A percentile compares a stretch with the other conserved stretches of the same genome.
Evolutionary conservation across 179 eudicot genomes (phyloP).

Genomic region (Beta corolliflora): DNA sequence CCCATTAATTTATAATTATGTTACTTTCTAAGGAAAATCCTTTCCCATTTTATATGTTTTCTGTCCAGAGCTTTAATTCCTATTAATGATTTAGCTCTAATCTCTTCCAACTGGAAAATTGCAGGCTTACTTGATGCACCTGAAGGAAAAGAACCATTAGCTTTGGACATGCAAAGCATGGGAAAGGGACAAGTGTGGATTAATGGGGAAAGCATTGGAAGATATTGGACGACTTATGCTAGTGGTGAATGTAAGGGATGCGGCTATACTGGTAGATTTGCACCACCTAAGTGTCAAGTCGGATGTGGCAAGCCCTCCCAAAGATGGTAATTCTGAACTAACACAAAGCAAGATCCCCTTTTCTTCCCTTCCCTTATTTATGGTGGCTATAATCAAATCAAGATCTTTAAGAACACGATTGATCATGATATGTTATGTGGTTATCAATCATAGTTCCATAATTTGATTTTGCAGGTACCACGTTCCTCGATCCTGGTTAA

Average conservation of each 20-base stretch:
- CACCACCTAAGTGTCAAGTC: slow-evolving; percentile 62
- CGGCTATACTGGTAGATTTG: slow-evolving; percentile 64
- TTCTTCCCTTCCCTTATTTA: background rate
- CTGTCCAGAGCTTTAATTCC: background rate
- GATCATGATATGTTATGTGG: background rate
- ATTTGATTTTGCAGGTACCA: slow-evolving; percentile 69
- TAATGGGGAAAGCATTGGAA: slow-evolving; percentile 92
- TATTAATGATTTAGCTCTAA: background rate
- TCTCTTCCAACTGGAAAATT: slow-evolving; percentile 7
- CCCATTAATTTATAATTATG: too few species aligned
- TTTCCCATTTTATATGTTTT: background rate
- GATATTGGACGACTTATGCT: slow-evolving; percentile 79
- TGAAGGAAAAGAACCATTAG: slow-evolving; percentile 72
- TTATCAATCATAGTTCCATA: background rate
- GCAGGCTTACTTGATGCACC: slow-evolving; percentile 88
- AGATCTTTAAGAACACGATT: background rate
- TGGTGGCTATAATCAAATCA: background rate
- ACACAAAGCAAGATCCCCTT: background rate
- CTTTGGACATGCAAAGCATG: slow-evolving; percentile 84
- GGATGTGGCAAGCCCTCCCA: slow-evolving; percentile 94
- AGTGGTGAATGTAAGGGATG: slow-evolving; percentile 66
- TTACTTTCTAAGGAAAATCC: background rate
- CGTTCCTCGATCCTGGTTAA: slow-evolving; percentile 93
- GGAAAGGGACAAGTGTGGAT: slow-evolving; percentile 95
- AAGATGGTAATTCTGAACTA: slow-evolving; percentile 55